Evolutionary conservation across 2,329 filamentous ascomycete genomes (phyloP).

Genomic region (Cytospora chrysosperma): DNA sequence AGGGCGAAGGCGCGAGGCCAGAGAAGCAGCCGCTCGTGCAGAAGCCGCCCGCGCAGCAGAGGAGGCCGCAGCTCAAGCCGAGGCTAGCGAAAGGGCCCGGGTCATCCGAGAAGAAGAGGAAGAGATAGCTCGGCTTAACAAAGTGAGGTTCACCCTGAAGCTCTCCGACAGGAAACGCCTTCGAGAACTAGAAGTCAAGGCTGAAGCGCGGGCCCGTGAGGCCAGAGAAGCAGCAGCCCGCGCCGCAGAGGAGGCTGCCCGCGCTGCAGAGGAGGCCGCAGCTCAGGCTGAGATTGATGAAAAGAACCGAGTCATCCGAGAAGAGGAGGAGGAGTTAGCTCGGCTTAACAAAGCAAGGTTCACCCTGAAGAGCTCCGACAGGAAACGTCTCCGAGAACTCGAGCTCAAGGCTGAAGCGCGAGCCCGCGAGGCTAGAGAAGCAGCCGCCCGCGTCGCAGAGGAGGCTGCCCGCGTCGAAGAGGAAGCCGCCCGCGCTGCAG

Average conservation of each 20-base stretch:
- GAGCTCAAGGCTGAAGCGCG: background rate
- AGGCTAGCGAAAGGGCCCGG: slow-evolving; percentile 26
- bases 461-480: background rate
- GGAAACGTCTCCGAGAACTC: background rate
- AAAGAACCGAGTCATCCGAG: slow-evolving; percentile 3
- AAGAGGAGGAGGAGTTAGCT: slow-evolving; percentile 11
- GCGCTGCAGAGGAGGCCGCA: slow-evolving; percentile 16
- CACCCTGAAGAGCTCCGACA: slow-evolving; percentile 13
- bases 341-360: slow-evolving; percentile 2
- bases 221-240: slow-evolving; percentile 25
- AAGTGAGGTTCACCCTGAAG: slow-evolving; percentile 16
- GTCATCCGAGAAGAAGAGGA: slow-evolving; percentile 19
- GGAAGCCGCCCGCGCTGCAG: no score
- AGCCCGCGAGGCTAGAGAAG: background rate
- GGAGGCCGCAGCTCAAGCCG: slow-evolving; percentile 28
- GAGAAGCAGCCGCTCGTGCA: slow-evolving; percentile 1
- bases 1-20: slow-evolving; percentile 9
- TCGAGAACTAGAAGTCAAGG: slow-evolving; percentile 15
- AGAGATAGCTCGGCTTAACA: slow-evolving; percentile 7
- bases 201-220: slow-evolving; percentile 12
- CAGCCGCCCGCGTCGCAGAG: background rate
- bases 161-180: slow-evolving; percentile 17
- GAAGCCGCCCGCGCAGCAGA: background rate
- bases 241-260: slow-evolving; percentile 14
- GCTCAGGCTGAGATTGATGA: slow-evolving; percentile 21